A percentile compares a stretch with the other conserved stretches of the same genome.
Evolutionary conservation across 495 filamentous ascomycete species (phyloP).

Genomic region (Neurospora sp.): DNA sequence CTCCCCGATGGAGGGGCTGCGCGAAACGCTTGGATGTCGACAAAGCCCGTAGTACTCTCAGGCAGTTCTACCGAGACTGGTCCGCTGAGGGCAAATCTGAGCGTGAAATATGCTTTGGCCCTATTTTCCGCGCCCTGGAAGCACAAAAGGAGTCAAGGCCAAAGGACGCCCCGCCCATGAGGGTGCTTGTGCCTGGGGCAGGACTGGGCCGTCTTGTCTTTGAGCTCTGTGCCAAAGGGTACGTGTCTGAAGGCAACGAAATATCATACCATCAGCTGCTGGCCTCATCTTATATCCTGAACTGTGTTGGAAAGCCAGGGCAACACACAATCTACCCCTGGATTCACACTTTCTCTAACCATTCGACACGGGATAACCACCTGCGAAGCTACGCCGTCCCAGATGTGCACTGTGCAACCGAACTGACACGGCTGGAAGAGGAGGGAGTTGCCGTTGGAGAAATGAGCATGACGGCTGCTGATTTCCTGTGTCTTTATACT

Average conservation of each 20-base stretch:
- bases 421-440: conserved; percentile 27
- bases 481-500: conserved; percentile 72
- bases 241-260: conserved; percentile 79
- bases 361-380: conserved; percentile 59
- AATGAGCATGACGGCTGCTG: conserved; percentile 80
- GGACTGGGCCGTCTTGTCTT: conserved; percentile 81
- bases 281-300: conserved; percentile 79
- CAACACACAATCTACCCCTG: conserved; percentile 69
- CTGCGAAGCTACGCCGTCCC: conserved; percentile 60
- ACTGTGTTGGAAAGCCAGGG: conserved; percentile 37
- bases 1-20: conserved; percentile 50
- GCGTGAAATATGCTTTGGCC: conserved; percentile 62
- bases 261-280: conserved; percentile 90
- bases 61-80: conserved; percentile 96
- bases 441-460: conserved; percentile 32
- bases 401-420: conserved; percentile 60
- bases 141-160: conserved; percentile 37
- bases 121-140: conserved; percentile 54
- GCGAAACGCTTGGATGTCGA: conserved; percentile 66
- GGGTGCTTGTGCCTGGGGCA: conserved; percentile 79
- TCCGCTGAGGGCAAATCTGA: conserved; percentile 65
- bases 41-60: conserved; percentile 81
- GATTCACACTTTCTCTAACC: conserved; percentile 72
- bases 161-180: conserved; percentile 32
- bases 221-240: conserved; percentile 71